These are phyloP conservation scores for Ampelocalamus luodianensis DNA, from an alignment of 176 grass and related monocot genomes.

Conservation along the genomic window DNA sequence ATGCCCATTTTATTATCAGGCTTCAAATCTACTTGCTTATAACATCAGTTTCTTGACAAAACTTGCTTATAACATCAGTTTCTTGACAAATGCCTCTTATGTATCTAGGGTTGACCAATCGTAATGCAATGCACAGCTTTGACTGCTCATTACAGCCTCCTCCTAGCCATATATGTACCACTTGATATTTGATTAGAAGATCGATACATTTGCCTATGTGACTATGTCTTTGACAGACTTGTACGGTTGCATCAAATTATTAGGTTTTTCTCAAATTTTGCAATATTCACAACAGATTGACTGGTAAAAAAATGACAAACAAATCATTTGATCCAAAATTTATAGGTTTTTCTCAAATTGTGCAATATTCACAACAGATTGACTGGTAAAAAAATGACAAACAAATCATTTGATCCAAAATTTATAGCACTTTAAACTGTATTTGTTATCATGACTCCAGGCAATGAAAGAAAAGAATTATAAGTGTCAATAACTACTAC, in stretches of 20 bases:
- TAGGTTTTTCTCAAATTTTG: slow-evolving; percentile 12
- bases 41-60: slow-evolving; percentile 13
- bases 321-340: background rate
- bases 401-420: background rate
- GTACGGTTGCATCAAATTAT: slow-evolving; percentile 1
- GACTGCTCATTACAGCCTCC: background rate
- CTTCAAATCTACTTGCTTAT: slow-evolving; percentile 29
- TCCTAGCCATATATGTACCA: slow-evolving; percentile 7
- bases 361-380: background rate
- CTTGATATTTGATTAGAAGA: slow-evolving; percentile 17
- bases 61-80: background rate
- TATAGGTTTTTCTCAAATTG: slow-evolving; percentile 11
- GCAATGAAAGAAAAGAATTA: background rate
- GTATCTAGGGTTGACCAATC: slow-evolving; percentile 5
- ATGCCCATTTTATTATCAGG: slow-evolving; percentile 12
- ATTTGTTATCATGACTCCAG: background rate
- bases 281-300: background rate
- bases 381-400: background rate
- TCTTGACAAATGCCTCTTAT: slow-evolving; percentile 9
- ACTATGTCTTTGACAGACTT: background rate
- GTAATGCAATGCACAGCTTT: slow-evolving; percentile 8
- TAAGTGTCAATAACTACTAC: slow-evolving; percentile 2
- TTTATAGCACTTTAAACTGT: slow-evolving; percentile 1
- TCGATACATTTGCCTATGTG: background rate
- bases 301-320: background rate